These are phyloP conservation scores for Lobosporangium transversale DNA, from an alignment of 192 early-diverging fungal genomes.

Conservation along the genomic window DNA sequence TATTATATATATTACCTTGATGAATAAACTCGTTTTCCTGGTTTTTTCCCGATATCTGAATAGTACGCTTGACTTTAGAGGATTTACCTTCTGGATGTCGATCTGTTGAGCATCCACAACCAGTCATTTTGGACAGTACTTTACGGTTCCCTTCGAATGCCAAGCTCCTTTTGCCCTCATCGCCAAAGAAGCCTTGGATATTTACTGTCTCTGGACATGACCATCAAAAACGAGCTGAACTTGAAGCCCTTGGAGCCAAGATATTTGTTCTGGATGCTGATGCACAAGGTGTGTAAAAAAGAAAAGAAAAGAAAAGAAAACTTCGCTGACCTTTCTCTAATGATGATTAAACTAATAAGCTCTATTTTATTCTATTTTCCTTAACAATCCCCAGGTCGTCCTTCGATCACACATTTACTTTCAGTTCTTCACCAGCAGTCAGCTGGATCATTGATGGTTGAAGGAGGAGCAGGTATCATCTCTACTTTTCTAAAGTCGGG, in stretches of 20 bases:
- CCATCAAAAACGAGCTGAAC: conserved; percentile 20
- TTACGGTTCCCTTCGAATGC: conserved; percentile 70
- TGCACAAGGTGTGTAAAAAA: conserved; percentile 30
- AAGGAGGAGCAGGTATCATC: conserved; percentile 87
- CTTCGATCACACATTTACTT: conserved; percentile 31
- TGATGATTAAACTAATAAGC: too few species aligned
- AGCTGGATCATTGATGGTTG: conserved; percentile 82
- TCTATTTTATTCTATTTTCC: too few species aligned
- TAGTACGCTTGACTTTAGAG: conserved; percentile 24
- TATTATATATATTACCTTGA: neutral
- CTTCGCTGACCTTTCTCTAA: too few species aligned
- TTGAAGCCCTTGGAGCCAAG: conserved; percentile 70
- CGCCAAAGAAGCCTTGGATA: conserved; percentile 67
- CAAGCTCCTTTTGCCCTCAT: conserved; percentile 59
- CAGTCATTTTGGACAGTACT: conserved; percentile 81
- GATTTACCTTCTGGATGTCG: conserved; percentile 12
- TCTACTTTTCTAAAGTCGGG: conserved; percentile 63
- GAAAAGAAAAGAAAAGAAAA: neutral
- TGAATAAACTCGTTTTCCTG: neutral
- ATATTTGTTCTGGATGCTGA: conserved; percentile 58
- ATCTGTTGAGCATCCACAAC: conserved; percentile 69
- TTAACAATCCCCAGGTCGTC: too few species aligned
- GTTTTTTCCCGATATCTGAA: neutral
- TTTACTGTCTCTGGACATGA: conserved; percentile 52
- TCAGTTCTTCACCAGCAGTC: conserved; percentile 10